A percentile compares a stretch with the other conserved stretches of the same genome.
phyloP scores from a whole-genome alignment of 2,329 filamentous ascomycete species.

The Penicillium sp. region DNA sequence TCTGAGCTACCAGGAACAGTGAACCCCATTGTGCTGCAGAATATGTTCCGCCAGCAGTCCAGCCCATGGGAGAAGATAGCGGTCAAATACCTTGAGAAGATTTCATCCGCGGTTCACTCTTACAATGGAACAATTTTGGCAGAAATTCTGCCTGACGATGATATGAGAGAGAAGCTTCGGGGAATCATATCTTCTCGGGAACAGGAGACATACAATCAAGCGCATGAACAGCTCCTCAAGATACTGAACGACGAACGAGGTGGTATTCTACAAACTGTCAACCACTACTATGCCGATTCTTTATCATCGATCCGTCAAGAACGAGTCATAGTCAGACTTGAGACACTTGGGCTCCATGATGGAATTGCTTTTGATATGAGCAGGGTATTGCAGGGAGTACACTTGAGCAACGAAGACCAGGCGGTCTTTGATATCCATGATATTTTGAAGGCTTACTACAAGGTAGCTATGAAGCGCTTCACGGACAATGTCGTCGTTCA shows the following conservation, averaged over 20 bases:
- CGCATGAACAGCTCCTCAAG: slow-evolving; percentile 43
- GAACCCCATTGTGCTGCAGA: slow-evolving; percentile 20
- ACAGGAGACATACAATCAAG: slow-evolving; percentile 48
- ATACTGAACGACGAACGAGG: slow-evolving; percentile 53
- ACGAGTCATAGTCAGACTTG: slow-evolving; percentile 8
- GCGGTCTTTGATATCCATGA: slow-evolving; percentile 25
- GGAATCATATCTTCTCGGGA: slow-evolving; percentile 23
- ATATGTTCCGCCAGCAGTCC: slow-evolving; percentile 22
- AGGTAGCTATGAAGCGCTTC: slow-evolving; percentile 60
- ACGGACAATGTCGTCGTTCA: slow-evolving; percentile 62
- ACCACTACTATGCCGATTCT: slow-evolving; percentile 53
- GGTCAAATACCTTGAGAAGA: too few relatives aligned
- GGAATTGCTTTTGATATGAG: not conserved
- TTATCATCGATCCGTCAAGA: slow-evolving; percentile 28
- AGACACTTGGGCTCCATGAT: slow-evolving; percentile 1
- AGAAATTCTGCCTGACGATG: not conserved
- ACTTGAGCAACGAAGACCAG: slow-evolving; percentile 42
- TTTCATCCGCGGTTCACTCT: not conserved
- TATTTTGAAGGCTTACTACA: slow-evolving; percentile 8
- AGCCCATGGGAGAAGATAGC: slow-evolving; percentile 13
- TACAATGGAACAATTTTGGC: too few relatives aligned
- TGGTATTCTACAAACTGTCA: slow-evolving; percentile 50
- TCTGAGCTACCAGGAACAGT: slow-evolving; percentile 23
- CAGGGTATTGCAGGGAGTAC: slow-evolving; percentile 14
- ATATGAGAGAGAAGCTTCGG: not conserved